phyloP scores from a whole-genome alignment of 2,329 filamentous ascomycete species.

The Cercospora zeina region DNA sequence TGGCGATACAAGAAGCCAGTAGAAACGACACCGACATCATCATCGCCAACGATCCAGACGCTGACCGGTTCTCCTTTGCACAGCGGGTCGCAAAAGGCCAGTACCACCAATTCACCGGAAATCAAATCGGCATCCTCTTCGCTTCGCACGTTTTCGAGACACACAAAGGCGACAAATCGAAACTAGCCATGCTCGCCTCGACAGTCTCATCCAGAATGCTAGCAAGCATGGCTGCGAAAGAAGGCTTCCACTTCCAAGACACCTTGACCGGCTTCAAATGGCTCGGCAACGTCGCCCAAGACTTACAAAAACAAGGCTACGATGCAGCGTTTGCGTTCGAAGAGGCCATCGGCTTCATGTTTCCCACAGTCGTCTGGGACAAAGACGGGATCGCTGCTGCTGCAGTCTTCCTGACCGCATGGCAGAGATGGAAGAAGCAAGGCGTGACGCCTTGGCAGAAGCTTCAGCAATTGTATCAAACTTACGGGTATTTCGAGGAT shows the following conservation, averaged over 20 bases:
- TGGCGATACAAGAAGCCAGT: conserved; percentile 59
- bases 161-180: conserved; percentile 42
- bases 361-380: conserved; percentile 61
- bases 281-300: conserved; percentile 62
- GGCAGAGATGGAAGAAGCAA: conserved; percentile 53
- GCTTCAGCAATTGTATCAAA: conserved; percentile 57
- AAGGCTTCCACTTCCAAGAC: conserved; percentile 60
- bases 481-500: conserved; percentile 62
- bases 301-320: conserved; percentile 53
- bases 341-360: conserved; percentile 68
- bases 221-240: conserved; percentile 54
- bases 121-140: conserved; percentile 63
- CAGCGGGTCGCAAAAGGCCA: conserved; percentile 56
- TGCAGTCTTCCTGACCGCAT: conserved; percentile 59
- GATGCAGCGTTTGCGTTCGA: conserved; percentile 61
- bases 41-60: conserved; percentile 65
- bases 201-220: conserved; percentile 67
- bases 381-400: conserved; percentile 65
- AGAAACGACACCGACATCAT: conserved; percentile 53
- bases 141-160: conserved; percentile 59
- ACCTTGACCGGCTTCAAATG: conserved; percentile 69
- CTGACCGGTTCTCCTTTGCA: conserved; percentile 63
- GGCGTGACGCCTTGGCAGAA: conserved; percentile 59
- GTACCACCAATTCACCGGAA: conserved; percentile 66
- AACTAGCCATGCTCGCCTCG: conserved; percentile 60